A percentile compares a stretch with the other conserved stretches of the same genome.
These are phyloP conservation scores for Arthonia radiata DNA, from an alignment of 495 filamentous ascomycete genomes.

Conservation along the genomic window DNA sequence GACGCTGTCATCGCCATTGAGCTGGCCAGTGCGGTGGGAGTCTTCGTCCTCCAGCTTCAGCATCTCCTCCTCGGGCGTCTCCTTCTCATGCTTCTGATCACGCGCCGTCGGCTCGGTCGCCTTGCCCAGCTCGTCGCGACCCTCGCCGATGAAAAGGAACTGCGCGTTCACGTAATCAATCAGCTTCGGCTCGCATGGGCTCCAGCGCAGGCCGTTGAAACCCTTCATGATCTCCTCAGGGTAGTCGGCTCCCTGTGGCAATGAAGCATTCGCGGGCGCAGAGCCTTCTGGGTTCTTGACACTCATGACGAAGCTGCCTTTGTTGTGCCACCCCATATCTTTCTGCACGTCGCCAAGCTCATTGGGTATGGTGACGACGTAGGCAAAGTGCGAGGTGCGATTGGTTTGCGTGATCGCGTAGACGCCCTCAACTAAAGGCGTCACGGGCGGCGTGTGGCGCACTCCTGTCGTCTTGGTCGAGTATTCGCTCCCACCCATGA, in stretches of 20 bases:
- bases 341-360: slow-evolving; percentile 48
- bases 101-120: slow-evolving; percentile 29
- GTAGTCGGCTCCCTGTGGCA: slow-evolving; percentile 46
- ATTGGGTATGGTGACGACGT: slow-evolving; percentile 57
- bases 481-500: slow-evolving; percentile 42
- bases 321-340: slow-evolving; percentile 44
- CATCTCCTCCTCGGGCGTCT: slow-evolving; percentile 30
- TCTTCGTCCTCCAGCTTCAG: too few relatives aligned
- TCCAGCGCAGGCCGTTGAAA: slow-evolving; percentile 52
- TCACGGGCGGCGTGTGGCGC: slow-evolving; percentile 43
- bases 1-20: slow-evolving; percentile 24
- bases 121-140: slow-evolving; percentile 29
- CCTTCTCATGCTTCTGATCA: slow-evolving; percentile 29
- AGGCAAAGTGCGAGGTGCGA: slow-evolving; percentile 50
- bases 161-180: slow-evolving; percentile 60
- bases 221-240: slow-evolving; percentile 50
- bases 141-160: slow-evolving; percentile 60
- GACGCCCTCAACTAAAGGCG: slow-evolving; percentile 60
- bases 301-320: slow-evolving; percentile 56
- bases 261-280: slow-evolving; percentile 32
- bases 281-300: slow-evolving; percentile 56
- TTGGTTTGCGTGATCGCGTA: slow-evolving; percentile 60
- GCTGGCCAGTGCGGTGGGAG: slow-evolving; percentile 1
- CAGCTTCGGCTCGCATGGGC: slow-evolving; percentile 45
- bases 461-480: slow-evolving; percentile 52